Conservation (phyloP, 768 basidiomycete genomes). For the Hericium erinaceus region DNA sequence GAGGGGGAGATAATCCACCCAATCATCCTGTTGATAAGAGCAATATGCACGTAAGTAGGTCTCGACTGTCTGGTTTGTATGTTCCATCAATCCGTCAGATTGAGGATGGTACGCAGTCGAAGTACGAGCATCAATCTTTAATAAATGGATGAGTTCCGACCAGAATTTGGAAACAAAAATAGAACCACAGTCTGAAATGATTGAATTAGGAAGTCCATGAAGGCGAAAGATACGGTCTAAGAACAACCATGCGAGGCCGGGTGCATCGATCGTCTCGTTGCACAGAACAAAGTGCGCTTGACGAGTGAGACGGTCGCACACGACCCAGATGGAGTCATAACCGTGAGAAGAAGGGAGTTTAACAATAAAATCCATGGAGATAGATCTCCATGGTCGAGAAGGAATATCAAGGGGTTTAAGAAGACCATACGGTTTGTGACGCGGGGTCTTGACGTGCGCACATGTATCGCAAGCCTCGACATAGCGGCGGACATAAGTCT, state of each 20-base stretch:
- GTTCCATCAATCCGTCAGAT: constrained; percentile 30
- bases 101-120: constrained; percentile 38
- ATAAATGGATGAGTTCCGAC: not conserved
- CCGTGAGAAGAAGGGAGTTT: constrained; percentile 15
- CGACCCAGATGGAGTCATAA: not conserved
- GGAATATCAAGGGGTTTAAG: constrained; percentile 26
- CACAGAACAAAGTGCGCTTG: constrained; percentile 9
- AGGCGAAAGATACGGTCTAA: constrained; percentile 7
- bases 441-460: constrained; percentile 18
- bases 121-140: constrained; percentile 10
- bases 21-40: constrained; percentile 33
- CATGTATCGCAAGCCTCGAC: constrained; percentile 24
- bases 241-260: constrained; percentile 9
- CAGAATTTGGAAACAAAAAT: constrained; percentile 5
- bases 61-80: constrained; percentile 30
- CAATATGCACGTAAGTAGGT: constrained; percentile 27
- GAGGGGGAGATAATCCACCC: constrained; percentile 30
- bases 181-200: constrained; percentile 14
- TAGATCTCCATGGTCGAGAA: constrained; percentile 11
- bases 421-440: constrained; percentile 19
- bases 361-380: constrained; percentile 17
- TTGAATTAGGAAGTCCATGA: constrained; percentile 11
- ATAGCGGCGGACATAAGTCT: constrained; percentile 21
- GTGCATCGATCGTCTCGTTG: constrained; percentile 8
- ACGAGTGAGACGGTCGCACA: constrained; percentile 4